phyloP scores from a whole-genome alignment of 2,329 filamentous ascomycete species.

The Sarocladium oryzae region DNA sequence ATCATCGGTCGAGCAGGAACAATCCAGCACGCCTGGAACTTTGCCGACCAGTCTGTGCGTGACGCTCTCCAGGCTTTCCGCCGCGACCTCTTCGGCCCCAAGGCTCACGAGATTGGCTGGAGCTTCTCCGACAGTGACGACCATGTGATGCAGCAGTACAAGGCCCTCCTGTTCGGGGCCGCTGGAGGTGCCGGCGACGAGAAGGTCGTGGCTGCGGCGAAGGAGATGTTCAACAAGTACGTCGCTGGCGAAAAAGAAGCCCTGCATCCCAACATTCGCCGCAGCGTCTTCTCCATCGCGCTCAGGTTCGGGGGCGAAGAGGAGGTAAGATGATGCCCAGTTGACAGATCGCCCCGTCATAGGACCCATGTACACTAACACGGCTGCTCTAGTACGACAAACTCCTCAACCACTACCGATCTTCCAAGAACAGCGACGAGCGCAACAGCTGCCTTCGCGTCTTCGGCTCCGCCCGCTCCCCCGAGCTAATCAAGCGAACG shows the following conservation, averaged over 20 bases:
- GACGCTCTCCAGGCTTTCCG: slow-evolving; percentile 81
- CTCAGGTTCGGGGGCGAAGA: slow-evolving; percentile 78
- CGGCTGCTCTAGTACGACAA: slow-evolving; percentile 57
- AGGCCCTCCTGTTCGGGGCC: slow-evolving; percentile 79
- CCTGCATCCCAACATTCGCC: slow-evolving; percentile 86
- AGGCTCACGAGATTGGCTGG: slow-evolving; percentile 86
- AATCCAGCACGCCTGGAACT: slow-evolving; percentile 78
- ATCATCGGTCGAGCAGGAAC: slow-evolving; percentile 71
- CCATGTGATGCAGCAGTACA: slow-evolving; percentile 91
- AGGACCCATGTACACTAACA: slow-evolving; percentile 11
- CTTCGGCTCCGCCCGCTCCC: slow-evolving; percentile 71
- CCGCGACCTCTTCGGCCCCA: slow-evolving; percentile 66
- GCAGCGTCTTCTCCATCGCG: slow-evolving; percentile 78
- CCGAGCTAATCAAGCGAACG: slow-evolving; percentile 75
- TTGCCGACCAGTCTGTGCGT: slow-evolving; percentile 63
- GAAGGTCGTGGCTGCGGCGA: slow-evolving; percentile 68
- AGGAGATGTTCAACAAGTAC: slow-evolving; percentile 87
- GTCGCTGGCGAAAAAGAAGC: slow-evolving; percentile 70
- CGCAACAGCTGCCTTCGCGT: slow-evolving; percentile 84
- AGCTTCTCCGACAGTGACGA: slow-evolving; percentile 76
- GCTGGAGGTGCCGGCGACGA: slow-evolving; percentile 78
- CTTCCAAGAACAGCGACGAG: slow-evolving; percentile 67
- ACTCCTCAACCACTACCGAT: slow-evolving; percentile 68
- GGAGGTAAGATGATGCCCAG: slow-evolving; percentile 48
- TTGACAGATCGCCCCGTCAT: not conserved